Conservation (phyloP, 2,329 filamentous ascomycete species). For the Aspergillus pseudoglaucus region DNA sequence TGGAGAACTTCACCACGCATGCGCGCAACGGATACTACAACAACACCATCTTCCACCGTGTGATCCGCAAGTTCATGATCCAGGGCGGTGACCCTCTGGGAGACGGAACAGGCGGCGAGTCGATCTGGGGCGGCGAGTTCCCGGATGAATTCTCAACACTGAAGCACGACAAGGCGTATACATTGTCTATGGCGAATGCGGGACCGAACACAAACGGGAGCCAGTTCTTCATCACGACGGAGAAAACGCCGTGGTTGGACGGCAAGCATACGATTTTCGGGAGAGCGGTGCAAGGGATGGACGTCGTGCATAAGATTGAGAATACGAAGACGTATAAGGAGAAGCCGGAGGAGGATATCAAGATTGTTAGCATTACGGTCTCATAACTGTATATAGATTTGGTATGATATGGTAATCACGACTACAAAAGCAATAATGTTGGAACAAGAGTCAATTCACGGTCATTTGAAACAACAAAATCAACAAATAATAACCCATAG, state of each 20-base stretch:
- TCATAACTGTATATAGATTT: constrained; percentile 5
- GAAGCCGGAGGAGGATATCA: constrained; percentile 94
- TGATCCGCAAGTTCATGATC: constrained; percentile 99
- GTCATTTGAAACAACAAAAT: too few species aligned
- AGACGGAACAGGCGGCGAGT: constrained; percentile 83
- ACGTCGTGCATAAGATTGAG: constrained; percentile 94
- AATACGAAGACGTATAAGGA: constrained; percentile 81
- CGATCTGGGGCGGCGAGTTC: constrained; percentile 88
- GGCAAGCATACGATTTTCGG: constrained; percentile 96
- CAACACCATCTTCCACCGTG: constrained; percentile 91
- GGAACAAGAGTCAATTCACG: too few species aligned
- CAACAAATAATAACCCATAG: background rate
- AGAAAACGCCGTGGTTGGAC: constrained; percentile 94
- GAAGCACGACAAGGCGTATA: constrained; percentile 93
- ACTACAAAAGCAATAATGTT: too few species aligned
- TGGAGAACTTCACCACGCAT: constrained; percentile 96
- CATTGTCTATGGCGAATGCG: constrained; percentile 95
- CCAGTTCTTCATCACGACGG: constrained; percentile 98
- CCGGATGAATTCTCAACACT: constrained; percentile 88
- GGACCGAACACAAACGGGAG: constrained; percentile 91
- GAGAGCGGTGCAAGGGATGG: constrained; percentile 78
- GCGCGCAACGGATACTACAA: constrained; percentile 91
- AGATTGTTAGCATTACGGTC: constrained; percentile 75
- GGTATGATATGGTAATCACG: too few species aligned
- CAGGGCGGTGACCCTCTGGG: constrained; percentile 76